Evolutionary conservation across 495 filamentous ascomycete species (phyloP).

Genomic region (Bombardia bombarda): DNA sequence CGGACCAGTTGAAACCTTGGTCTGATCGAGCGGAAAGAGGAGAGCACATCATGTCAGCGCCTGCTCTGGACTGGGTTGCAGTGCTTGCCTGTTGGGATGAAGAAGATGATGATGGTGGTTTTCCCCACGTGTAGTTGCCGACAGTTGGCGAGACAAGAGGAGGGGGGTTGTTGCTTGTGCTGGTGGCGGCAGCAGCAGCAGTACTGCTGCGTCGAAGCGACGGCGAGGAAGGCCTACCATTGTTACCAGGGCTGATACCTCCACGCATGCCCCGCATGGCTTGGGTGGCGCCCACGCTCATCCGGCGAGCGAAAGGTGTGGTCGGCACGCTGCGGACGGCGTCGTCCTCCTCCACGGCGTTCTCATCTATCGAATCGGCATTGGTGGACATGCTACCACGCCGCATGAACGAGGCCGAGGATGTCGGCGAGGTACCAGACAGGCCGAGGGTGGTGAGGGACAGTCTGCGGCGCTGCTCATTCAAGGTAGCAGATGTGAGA

Average conservation of each 20-base stretch:
- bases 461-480: conserved; percentile 72
- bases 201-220: conserved; percentile 19
- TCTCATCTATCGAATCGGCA: conserved; percentile 78
- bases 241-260: conserved; percentile 36
- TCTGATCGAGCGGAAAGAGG: conserved; percentile 52
- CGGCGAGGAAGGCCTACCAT: conserved; percentile 40
- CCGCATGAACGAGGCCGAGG: conserved; percentile 45
- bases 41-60: conserved; percentile 53
- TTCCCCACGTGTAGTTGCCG: conserved; percentile 24
- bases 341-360: conserved; percentile 75
- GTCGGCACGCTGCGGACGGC: conserved; percentile 42
- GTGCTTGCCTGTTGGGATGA: conserved; percentile 53
- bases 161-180: too few relatives aligned
- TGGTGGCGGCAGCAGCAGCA: conserved; percentile 13
- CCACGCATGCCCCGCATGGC: conserved; percentile 53
- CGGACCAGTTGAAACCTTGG: conserved; percentile 90
- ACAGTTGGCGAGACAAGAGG: conserved; percentile 9
- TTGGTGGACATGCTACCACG: conserved; percentile 70
- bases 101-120: conserved; percentile 22
- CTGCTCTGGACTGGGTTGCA: conserved; percentile 43
- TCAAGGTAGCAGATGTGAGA: conserved; percentile 57
- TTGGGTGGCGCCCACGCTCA: conserved; percentile 84
- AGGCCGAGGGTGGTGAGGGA: conserved; percentile 82
- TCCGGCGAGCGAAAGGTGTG: conserved; percentile 73
- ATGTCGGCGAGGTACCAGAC: conserved; percentile 65